Percentiles rank a stretch among this genome's conserved stretches.
Evolutionary conservation across 78 protist species (phyloP).

Genomic region (Tieghemostelium lacteum): DNA sequence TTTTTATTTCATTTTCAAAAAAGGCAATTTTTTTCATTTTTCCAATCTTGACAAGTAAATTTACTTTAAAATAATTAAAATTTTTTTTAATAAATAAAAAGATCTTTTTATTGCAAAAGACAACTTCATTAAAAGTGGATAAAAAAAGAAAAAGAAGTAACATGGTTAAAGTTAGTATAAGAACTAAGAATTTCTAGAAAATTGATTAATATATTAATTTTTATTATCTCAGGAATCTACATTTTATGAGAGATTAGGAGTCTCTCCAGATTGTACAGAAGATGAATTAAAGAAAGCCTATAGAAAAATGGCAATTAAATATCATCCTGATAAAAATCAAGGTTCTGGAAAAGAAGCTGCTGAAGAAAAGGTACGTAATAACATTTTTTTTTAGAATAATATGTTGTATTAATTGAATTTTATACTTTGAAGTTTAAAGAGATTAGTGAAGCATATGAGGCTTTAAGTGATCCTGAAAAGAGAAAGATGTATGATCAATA

Average conservation of each 20-base stretch:
- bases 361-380: background rate
- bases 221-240: constrained; percentile 43
- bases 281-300: constrained; percentile 74
- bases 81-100: no score
- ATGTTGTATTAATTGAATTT: no score
- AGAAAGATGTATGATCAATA: constrained; percentile 91
- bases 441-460: constrained; percentile 94
- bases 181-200: background rate
- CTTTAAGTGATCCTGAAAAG: constrained; percentile 92
- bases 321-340: constrained; percentile 98
- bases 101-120: no score
- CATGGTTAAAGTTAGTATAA: constrained; percentile 36
- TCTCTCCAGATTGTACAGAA: constrained; percentile 31
- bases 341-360: constrained; percentile 70
- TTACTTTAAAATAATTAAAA: no score
- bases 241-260: constrained; percentile 71
- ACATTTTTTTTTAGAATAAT: no score
- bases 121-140: constrained; percentile 35
- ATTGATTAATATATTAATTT: background rate
- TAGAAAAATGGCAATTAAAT: constrained; percentile 93
- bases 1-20: no score
- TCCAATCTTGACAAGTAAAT: no score
- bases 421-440: constrained; percentile 88
- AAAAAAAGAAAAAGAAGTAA: constrained; percentile 7
- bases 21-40: no score